These are phyloP conservation scores for Populus alba DNA, from an alignment of 345 rosid species.

Conservation along the genomic window DNA sequence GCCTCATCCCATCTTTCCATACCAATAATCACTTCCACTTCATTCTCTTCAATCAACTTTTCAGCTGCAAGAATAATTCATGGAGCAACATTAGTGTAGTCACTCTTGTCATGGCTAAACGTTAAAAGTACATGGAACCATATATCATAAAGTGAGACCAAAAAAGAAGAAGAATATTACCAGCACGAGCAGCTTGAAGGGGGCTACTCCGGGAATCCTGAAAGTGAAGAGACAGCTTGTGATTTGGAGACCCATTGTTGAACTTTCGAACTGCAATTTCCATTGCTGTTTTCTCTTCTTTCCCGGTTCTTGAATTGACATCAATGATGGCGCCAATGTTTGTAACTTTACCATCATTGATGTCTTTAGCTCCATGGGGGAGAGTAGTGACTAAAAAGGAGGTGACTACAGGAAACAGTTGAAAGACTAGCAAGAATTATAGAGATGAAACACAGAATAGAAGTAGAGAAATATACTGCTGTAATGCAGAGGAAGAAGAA, in stretches of 20 bases:
- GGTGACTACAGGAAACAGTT: too few relatives aligned
- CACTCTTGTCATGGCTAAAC: too few relatives aligned
- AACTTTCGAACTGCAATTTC: conserved; percentile 36
- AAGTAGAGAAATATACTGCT: too few relatives aligned
- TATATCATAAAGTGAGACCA: not conserved
- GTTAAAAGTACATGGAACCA: too few relatives aligned
- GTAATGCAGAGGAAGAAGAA: too few relatives aligned
- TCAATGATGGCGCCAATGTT: conserved; percentile 47
- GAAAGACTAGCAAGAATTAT: too few relatives aligned
- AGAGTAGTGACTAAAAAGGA: not conserved
- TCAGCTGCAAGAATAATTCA: conserved; percentile 26
- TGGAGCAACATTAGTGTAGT: not conserved
- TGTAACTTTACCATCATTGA: not conserved
- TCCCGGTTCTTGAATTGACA: conserved; percentile 28
- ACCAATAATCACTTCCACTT: conserved; percentile 42
- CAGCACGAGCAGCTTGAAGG: conserved; percentile 30
- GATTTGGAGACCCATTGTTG: conserved; percentile 16
- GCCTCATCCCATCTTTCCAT: conserved; percentile 50
- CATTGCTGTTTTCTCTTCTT: conserved; percentile 41
- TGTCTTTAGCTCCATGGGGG: conserved; percentile 18
- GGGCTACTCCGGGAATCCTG: conserved; percentile 23
- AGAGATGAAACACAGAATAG: too few relatives aligned
- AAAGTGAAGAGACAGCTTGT: conserved; percentile 31
- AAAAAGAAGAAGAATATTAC: conserved; percentile 9
- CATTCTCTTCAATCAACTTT: conserved; percentile 34